Conservation (phyloP, 768 basidiomycete genomes). For the Leucogyrophana mollusca region DNA sequence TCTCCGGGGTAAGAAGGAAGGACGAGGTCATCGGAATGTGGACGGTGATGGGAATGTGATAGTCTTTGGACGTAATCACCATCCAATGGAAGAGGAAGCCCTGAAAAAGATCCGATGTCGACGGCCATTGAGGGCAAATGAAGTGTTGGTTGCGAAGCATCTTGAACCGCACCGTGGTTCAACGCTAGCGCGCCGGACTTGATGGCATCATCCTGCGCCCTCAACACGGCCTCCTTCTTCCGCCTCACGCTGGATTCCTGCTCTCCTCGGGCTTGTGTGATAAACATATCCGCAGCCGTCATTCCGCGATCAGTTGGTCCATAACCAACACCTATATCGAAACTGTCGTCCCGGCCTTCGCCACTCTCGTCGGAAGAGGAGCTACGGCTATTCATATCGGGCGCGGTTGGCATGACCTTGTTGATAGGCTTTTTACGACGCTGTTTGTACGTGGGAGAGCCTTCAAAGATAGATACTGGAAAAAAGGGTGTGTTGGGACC, state of each 20-base stretch:
- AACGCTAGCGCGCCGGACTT: slow-evolving; percentile 3
- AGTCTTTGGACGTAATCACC: slow-evolving; percentile 17
- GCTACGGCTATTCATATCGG: slow-evolving; percentile 27
- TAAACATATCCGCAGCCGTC: slow-evolving; percentile 68
- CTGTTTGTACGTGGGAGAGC: slow-evolving; percentile 86
- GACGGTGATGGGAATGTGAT: slow-evolving; percentile 15
- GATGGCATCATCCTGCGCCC: not conserved
- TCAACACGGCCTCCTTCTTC: not conserved
- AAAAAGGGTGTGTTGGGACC: slow-evolving; percentile 44
- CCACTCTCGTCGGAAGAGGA: slow-evolving; percentile 17
- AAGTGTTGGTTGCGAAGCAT: slow-evolving; percentile 17
- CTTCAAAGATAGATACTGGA: slow-evolving; percentile 76
- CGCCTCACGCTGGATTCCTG: slow-evolving; percentile 12
- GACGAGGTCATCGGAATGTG: slow-evolving; percentile 11
- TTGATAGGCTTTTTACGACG: slow-evolving; percentile 72
- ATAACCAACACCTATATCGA: slow-evolving; percentile 24
- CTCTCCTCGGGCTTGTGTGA: slow-evolving; percentile 46
- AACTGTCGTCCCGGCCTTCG: slow-evolving; percentile 11
- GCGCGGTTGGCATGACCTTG: slow-evolving; percentile 23
- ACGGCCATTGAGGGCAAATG: slow-evolving; percentile 18
- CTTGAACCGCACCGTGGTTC: slow-evolving; percentile 3
- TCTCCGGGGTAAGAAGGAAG: slow-evolving; percentile 20
- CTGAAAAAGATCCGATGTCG: slow-evolving; percentile 16
- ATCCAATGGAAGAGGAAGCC: slow-evolving; percentile 17
- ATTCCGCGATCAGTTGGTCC: slow-evolving; percentile 30